These are phyloP conservation scores for Gnetum montanum DNA, from an alignment of 75 land plant genomes.

Conservation along the genomic window DNA sequence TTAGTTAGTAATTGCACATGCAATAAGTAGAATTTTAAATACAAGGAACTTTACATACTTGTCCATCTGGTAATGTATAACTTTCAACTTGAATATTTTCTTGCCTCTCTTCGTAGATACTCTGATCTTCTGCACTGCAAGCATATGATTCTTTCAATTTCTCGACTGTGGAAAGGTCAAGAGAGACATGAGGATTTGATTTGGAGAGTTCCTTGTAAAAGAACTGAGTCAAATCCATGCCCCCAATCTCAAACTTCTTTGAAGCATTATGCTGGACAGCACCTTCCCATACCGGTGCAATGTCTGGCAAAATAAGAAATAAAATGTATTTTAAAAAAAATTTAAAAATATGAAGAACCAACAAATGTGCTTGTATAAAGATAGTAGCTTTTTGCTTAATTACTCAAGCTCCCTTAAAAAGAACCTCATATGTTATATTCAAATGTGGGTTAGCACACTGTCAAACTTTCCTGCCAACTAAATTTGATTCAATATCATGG, in stretches of 20 bases:
- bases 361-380: too few relatives aligned
- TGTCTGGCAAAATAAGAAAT: slow-evolving; percentile 55
- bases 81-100: slow-evolving; percentile 40
- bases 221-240: slow-evolving; percentile 76
- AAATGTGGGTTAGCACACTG: too few relatives aligned
- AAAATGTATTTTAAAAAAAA: slow-evolving; percentile 3
- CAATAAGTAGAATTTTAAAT: too few relatives aligned
- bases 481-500: too few relatives aligned
- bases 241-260: slow-evolving; percentile 89
- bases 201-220: slow-evolving; percentile 58
- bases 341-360: too few relatives aligned
- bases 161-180: slow-evolving; percentile 63
- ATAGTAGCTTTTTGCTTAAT: too few relatives aligned
- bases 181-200: slow-evolving; percentile 52
- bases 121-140: slow-evolving; percentile 67
- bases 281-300: slow-evolving; percentile 99
- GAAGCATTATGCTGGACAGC: slow-evolving; percentile 98
- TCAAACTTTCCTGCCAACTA: too few relatives aligned
- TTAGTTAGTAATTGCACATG: too few relatives aligned
- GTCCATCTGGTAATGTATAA: slow-evolving; percentile 97
- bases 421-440: too few relatives aligned
- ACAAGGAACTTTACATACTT: slow-evolving; percentile 38
- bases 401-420: too few relatives aligned
- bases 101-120: slow-evolving; percentile 36
- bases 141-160: slow-evolving; percentile 78